Evolutionary conservation across 169 alveolate species (phyloP), one percentile per base, ranked within the genome.

Genomic region (Plasmodium cynomolgi): DNA sequence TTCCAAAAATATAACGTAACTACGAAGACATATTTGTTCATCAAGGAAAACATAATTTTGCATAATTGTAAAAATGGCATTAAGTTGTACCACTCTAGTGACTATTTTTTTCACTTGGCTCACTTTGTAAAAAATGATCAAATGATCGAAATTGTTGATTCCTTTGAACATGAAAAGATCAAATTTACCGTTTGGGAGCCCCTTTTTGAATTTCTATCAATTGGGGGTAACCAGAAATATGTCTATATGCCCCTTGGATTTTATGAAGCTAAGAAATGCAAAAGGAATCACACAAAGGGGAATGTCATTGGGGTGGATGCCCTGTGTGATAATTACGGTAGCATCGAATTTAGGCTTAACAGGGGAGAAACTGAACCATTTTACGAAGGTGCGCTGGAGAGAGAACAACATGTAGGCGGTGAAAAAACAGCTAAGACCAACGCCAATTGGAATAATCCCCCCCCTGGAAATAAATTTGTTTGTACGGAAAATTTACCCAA

Each of bases 181-280:
- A 74, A 75, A 26, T 73, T 73, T 31, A 44, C 37, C 75, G 73
- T 84, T 54, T 84, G 83, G 84, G 79, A 73, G 37, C 93, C 93
- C 20, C 73, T 50, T 73, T 84, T 84, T 84, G 93, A 84, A 84
- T 84, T 73, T 0, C 26, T 73, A 31, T 17, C 50, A 15, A 74
- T 54, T 44, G 44, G 20, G 9, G 44, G 72, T 26, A 50, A 31
- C n/a, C 29, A 84, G 8, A 84, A 73, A 54, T 47, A 73, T 47
- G 39, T 73, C 56, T 74, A 73, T 74, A 84, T 44, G 26, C 93
- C 93, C 23, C 73, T 73, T 5, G 93, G 84, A 0, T 84, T 73
- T 84, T 84, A 73, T 74, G 77, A 84, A 73, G 71, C 37, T 29
- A 58, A 58, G 68, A 83, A 83, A 29, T 31, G 4, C 68, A 83